Percentiles rank a stretch among this genome's conserved stretches.
Evolutionary conservation across 352 stramenopile genomes (phyloP).

Genomic region (Phytophthora pini): DNA sequence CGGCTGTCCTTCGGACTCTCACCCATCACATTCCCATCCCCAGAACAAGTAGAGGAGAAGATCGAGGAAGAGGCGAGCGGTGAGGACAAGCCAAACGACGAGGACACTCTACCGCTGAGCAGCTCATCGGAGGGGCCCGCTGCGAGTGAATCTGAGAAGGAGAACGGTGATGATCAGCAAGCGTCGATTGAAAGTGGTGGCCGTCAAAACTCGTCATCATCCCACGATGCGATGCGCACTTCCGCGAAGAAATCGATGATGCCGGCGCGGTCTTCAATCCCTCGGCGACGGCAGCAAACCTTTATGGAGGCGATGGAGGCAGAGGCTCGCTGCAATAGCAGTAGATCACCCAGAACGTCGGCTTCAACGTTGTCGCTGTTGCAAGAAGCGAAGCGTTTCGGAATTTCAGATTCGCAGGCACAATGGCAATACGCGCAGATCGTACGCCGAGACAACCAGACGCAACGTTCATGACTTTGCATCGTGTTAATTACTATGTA

Average conservation of each 20-base stretch:
- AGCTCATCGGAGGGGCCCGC: conserved; percentile 12
- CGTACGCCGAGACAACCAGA: conserved; percentile 17
- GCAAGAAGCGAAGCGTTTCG: conserved; percentile 43
- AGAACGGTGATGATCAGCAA: conserved; percentile 22
- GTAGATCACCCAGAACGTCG: neutral
- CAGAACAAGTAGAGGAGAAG: conserved; percentile 21
- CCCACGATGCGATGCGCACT: conserved; percentile 10
- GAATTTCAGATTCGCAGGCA: conserved; percentile 37
- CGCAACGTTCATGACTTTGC: conserved; percentile 12
- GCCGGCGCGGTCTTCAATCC: conserved; percentile 28
- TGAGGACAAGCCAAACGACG: conserved; percentile 11
- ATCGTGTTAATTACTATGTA: conserved; percentile 24
- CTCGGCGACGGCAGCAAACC: conserved; percentile 43
- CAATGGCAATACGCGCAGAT: conserved; percentile 55
- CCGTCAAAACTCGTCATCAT: conserved; percentile 22
- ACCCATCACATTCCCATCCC: conserved; percentile 47
- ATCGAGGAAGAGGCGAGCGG: conserved; percentile 13
- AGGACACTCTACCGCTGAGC: conserved; percentile 19
- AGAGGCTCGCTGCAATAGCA: conserved; percentile 28
- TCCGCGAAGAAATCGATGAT: conserved; percentile 4
- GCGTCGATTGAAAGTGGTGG: conserved; percentile 11
- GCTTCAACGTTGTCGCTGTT: conserved; percentile 38
- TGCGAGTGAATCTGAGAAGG: conserved; percentile 25
- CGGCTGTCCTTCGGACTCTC: conserved; percentile 52
- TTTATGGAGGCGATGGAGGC: conserved; percentile 67